Evolutionary conservation across 441 rosid genomes (phyloP), one percentile per base, ranked within the genome.

Genomic region (Pelargonium cotyledonis): DNA sequence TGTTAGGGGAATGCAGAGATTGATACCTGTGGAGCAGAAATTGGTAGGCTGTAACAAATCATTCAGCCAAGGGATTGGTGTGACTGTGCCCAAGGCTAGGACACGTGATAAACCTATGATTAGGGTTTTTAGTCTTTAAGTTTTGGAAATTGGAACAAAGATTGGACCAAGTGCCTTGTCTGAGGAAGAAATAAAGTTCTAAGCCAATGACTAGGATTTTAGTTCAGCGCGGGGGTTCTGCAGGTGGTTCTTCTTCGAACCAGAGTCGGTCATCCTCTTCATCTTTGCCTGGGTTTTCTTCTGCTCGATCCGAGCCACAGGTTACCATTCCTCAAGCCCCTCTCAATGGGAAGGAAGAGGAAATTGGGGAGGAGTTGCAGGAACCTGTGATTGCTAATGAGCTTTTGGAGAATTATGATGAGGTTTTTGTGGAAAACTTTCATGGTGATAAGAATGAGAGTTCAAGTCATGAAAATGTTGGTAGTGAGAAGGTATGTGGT

Each of bases 1-100:
- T 88, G 85, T 79, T 82, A 88, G 98, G 97, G 98, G 98, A 88
- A 94, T 94, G 95, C 97, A 87, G 92, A 91, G 86, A 87, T 81
- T 65, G 82, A 83, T 87, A 83, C 70, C 82, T 77, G 85, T 79
- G 85, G 87, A 84, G 85, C 85, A 80, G 81, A 86, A 72, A 81
- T 63, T 77, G 79, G 77, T 83, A 72, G 86, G 89, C 85, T 85
- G 90, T 88, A 91, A 89, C 83, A 85, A 88, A 78, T 85, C 95
- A 82, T 90, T 86, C 86, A 76, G 82, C 88, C 81, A 85, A 75
- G 95, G 97, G 72, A 87, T 88, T 72, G 93, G 89, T 44, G 41
- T 89, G 74, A 88, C 90, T 26, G 84, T 82, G 5, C 92, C 98
- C 68, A 91, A 87, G 86, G 97, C 96, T 76, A 87, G 95, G 80